A percentile compares a stretch with the other conserved stretches of the same genome.
Evolutionary conservation across 306 rosid species (phyloP).

Genomic region (Cucurbita pepo): DNA sequence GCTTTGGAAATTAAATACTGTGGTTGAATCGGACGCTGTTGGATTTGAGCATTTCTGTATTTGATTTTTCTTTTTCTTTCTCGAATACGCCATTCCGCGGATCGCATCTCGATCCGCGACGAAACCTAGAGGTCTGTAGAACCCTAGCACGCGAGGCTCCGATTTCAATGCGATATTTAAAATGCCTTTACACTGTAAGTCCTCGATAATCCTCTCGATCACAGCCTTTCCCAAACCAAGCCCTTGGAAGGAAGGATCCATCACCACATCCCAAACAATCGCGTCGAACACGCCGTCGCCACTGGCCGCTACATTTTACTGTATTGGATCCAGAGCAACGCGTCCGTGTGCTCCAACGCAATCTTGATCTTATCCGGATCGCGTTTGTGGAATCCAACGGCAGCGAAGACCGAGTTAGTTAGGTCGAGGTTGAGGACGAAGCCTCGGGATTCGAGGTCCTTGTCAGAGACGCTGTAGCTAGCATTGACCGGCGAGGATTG

Average conservation of each 20-base stretch:
- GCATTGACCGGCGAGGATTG: not conserved
- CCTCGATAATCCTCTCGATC: slow-evolving; percentile 56
- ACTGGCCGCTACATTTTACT: slow-evolving; percentile 37
- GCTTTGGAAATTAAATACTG: not conserved
- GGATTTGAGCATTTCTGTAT: not conserved
- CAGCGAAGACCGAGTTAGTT: slow-evolving; percentile 59
- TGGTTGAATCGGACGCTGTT: not conserved
- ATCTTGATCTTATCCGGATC: slow-evolving; percentile 47
- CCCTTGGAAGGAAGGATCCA: slow-evolving; percentile 87
- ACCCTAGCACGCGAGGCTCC: slow-evolving; percentile 79
- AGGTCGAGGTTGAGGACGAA: slow-evolving; percentile 55
- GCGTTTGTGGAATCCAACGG: slow-evolving; percentile 77
- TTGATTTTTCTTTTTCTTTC: slow-evolving; percentile 24
- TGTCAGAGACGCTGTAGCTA: slow-evolving; percentile 39
- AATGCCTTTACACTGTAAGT: slow-evolving; percentile 36
- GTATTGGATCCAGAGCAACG: slow-evolving; percentile 65
- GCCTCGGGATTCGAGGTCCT: slow-evolving; percentile 48
- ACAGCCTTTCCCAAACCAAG: slow-evolving; percentile 69
- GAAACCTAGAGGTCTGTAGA: slow-evolving; percentile 70
- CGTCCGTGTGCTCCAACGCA: slow-evolving; percentile 64
- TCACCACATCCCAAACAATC: slow-evolving; percentile 87
- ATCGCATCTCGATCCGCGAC: slow-evolving; percentile 83
- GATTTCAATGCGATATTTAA: slow-evolving; percentile 58
- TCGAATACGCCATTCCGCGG: slow-evolving; percentile 68
- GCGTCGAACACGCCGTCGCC: slow-evolving; percentile 95